Base-by-base conservation (phyloP, 116 monocot species). In the Cymodocea nodosa region DNA sequence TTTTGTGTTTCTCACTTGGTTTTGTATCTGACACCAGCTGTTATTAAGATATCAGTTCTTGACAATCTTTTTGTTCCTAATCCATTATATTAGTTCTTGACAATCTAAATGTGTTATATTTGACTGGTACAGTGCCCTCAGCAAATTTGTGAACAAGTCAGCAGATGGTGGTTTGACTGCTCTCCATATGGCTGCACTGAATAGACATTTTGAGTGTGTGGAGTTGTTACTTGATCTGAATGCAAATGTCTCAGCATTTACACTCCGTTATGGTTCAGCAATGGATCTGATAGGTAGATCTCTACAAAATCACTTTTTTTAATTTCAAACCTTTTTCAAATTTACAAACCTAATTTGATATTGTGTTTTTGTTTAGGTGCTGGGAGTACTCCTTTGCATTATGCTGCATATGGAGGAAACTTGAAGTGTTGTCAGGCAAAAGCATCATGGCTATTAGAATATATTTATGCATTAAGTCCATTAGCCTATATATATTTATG, bases 301-400 rank as follows among this genome's bases (percentile, higher is more conserved):
- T 23, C 48, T 5, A 44, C 11, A 17, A 11, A 1, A 44, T 6
- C 6, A n/a, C 24, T 67, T 68, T 39, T 35, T 36, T 16, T 15
- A 0, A 51, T 15, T 66, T 15, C 16, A 9, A 51, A 34, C 25
- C 6, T 23, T 54, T 40, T 57, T 44, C 44, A 44, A 44, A 2
- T 0, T 30, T 44, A 44, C 44, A 44, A 44, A 6, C 44, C 44
- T 44, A 44, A 44, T 44, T 0, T 44, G 44, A 44, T 51, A 34
- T 56, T 49, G 23, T 39, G 25, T 22, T 16, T 37, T 22, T 4
- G 60, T 24, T 20, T 82, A 99, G 98, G 98, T 63, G 81, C 86
- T 62, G 89, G 98, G 63, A 92, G 98, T 70, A 99, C 89, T 64
- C 98, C 92, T 54, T 78, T 99, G 78, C 98, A 98, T 81, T 98